phyloP scores from a whole-genome alignment of 352 stramenopile species.

The Pythium scleroteichum region DNA sequence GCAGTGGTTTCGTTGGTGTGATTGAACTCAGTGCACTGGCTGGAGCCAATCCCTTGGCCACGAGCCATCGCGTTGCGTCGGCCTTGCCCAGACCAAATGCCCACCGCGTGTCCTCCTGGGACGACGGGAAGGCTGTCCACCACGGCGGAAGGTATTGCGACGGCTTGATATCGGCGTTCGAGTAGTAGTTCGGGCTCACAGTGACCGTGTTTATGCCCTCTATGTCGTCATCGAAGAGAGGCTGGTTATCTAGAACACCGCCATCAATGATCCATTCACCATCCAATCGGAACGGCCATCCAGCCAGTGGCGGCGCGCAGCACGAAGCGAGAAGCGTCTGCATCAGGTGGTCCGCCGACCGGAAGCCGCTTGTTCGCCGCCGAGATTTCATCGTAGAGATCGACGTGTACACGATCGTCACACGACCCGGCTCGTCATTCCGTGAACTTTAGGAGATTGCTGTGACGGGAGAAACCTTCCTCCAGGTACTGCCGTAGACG shows the following conservation, averaged over 20 bases:
- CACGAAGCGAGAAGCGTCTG: conserved; percentile 54
- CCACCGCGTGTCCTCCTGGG: conserved; percentile 50
- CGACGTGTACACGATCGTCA: conserved; percentile 56
- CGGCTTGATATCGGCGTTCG: conserved; percentile 55
- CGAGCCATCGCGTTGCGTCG: conserved; percentile 4
- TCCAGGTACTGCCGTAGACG: conserved; percentile 55
- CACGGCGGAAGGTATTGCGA: conserved; percentile 61
- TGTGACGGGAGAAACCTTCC: conserved; percentile 38
- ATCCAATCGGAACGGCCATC: conserved; percentile 51
- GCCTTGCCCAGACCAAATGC: conserved; percentile 46
- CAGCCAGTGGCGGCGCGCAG: conserved; percentile 48
- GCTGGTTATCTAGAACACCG: conserved; percentile 54
- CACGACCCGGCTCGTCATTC: conserved; percentile 31
- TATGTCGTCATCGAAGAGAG: conserved; percentile 35
- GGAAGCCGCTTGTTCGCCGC: conserved; percentile 38
- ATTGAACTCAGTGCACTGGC: background rate
- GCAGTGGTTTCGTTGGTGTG: background rate
- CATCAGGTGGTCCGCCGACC: conserved; percentile 43
- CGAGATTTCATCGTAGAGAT: conserved; percentile 40
- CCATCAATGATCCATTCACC: conserved; percentile 63
- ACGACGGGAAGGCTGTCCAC: conserved; percentile 62
- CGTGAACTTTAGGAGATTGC: conserved; percentile 29
- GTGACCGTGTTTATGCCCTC: conserved; percentile 26
- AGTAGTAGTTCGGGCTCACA: conserved; percentile 38
- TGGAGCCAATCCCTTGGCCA: background rate